Base-by-base conservation (phyloP, 768 basidiomycete genomes). In the Phlebiopsis flavidoalba region DNA sequence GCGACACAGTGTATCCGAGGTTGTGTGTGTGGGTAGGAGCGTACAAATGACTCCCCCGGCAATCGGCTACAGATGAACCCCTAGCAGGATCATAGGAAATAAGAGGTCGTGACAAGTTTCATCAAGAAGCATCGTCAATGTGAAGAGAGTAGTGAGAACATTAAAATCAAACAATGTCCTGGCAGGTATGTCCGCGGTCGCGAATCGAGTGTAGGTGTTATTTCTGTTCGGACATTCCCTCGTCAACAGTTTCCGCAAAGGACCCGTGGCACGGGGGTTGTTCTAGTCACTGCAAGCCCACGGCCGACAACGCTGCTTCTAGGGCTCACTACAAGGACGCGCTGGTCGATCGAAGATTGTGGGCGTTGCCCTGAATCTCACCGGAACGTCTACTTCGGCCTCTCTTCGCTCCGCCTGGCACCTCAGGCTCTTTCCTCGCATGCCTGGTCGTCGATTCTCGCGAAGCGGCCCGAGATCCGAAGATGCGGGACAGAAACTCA, bases 401-500 rank as follows among this genome's bases (percentile, higher is more conserved):
- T 57, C 50, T 46, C 37, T 64, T 49, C 15, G 43, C 11, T 53
- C 1, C 31, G 31, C 2, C 26, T 35, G 10, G 52, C 24, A 22
- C 2, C 50, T 57, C 51, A 3, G 49, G 43, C 26, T 15, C 58
- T 64, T 50, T 14, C 40, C 40, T 12, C 17, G 19, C 60, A 17
- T 70, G 71, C 60, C 83, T 83, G n/a, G 6, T 72, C 75, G 26
- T 71, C 33, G n/a, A 36, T 77, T n/a, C 65, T 90, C 88, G 49
- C 83, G 75, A 53, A 88, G 75, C 1, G 86, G 84, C 60, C 81
- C 83, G 57, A 85, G 72, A 11, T n/a, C 58, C 57, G 51, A 62
- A 51, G 68, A 84, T 87, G 68, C 79, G 82, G n/a, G 5, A 85
- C 71, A 8, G 88, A 89, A 10, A 79, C 77, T 43, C n/a, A n/a